Conservation (phyloP, 2,329 filamentous ascomycete genomes). For the Pseudonectria buxi region DNA sequence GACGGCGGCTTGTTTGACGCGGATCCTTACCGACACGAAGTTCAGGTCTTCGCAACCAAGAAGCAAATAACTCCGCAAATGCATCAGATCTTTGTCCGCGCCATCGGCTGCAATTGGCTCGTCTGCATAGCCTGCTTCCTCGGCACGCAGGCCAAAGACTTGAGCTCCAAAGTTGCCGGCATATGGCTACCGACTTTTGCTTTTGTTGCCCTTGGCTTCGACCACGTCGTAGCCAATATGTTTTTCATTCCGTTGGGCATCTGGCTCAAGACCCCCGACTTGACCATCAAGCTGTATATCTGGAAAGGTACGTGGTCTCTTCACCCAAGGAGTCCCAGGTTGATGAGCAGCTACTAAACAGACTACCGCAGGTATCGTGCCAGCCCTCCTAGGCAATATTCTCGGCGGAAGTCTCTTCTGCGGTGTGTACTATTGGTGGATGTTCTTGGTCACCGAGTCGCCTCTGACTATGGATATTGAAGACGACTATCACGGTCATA, state of each 20-base stretch:
- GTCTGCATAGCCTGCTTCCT: conserved; percentile 48
- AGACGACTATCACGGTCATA: conserved; percentile 4
- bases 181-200: conserved; percentile 52
- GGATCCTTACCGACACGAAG: conserved; percentile 36
- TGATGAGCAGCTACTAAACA: conserved; percentile 1
- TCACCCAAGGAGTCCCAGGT: too few relatives aligned
- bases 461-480: conserved; percentile 9
- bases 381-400: conserved; percentile 45
- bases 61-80: conserved; percentile 43
- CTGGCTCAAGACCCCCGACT: conserved; percentile 36
- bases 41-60: conserved; percentile 37
- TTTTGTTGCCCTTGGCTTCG: conserved; percentile 46
- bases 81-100: conserved; percentile 47
- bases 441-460: conserved; percentile 12
- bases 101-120: conserved; percentile 52
- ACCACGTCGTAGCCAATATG: conserved; percentile 54
- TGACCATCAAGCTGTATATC: conserved; percentile 45
- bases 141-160: conserved; percentile 40
- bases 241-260: conserved; percentile 46
- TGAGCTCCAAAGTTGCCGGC: conserved; percentile 45
- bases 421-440: conserved; percentile 30
- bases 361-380: conserved; percentile 33
- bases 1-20: conserved; percentile 37
- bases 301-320: conserved; percentile 38
- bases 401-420: conserved; percentile 47